Conservation (phyloP, 2,329 filamentous ascomycete species). For the Botryosphaeria dothidea region DNA sequence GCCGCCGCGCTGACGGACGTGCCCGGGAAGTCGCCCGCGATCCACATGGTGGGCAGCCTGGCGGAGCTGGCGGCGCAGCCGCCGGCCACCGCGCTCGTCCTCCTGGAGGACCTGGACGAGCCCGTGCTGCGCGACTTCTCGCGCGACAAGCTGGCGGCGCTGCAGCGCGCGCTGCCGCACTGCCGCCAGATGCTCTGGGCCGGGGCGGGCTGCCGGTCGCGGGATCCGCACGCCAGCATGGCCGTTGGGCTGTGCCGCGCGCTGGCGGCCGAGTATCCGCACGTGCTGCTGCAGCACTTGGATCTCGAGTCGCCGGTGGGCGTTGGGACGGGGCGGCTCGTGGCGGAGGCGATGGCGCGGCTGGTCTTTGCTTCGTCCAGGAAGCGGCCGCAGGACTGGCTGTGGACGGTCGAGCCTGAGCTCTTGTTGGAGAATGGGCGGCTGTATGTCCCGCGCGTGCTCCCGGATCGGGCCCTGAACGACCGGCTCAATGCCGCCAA, state of each 20-base stretch:
- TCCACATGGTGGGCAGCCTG: background rate
- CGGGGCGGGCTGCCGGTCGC: background rate
- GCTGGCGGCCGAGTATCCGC: conserved; percentile 20
- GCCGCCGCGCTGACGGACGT: background rate
- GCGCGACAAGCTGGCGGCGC: background rate
- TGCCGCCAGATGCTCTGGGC: background rate
- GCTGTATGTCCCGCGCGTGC: background rate
- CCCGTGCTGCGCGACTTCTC: background rate
- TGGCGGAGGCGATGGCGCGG: no score
- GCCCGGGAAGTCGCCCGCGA: background rate
- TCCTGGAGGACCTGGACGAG: background rate
- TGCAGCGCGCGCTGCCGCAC: background rate
- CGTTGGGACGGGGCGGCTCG: no score
- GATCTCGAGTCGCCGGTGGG: no score
- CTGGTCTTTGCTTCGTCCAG: no score
- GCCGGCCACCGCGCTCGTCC: no score
- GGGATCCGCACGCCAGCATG: background rate
- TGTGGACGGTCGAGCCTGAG: conserved; percentile 1
- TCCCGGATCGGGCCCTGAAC: background rate
- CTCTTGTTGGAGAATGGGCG: background rate
- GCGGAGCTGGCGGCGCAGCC: no score
- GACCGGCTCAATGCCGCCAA: background rate
- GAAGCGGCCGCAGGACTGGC: background rate
- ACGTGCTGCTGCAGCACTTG: conserved; percentile 25
- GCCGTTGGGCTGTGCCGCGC: conserved; percentile 23